Conservation (phyloP, 352 stramenopile genomes). For the Globisporangium megalacanthum region DNA sequence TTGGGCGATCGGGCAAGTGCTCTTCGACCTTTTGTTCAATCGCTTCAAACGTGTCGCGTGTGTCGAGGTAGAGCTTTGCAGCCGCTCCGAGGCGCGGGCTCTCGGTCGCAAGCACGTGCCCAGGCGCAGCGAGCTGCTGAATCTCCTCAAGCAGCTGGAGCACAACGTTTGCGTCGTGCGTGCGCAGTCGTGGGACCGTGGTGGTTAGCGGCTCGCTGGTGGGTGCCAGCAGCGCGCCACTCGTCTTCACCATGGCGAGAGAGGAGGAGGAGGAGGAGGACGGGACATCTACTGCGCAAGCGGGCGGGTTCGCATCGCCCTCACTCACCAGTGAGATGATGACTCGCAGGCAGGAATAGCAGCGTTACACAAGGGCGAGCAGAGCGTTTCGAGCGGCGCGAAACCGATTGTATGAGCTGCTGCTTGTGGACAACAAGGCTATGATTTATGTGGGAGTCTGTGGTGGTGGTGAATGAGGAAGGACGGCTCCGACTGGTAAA, state of each 20-base stretch:
- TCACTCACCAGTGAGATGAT: neutral
- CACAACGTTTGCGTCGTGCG: slow-evolving; percentile 51
- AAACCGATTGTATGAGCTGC: too few species aligned
- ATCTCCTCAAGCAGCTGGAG: slow-evolving; percentile 73
- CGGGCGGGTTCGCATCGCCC: neutral
- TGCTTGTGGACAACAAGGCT: too few species aligned
- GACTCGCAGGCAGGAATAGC: too few species aligned
- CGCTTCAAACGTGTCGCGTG: slow-evolving; percentile 63
- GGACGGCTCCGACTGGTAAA: too few species aligned
- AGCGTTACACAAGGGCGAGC: too few species aligned
- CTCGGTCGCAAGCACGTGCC: slow-evolving; percentile 20
- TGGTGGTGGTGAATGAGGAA: too few species aligned
- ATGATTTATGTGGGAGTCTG: too few species aligned
- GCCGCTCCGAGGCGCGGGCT: slow-evolving; percentile 47
- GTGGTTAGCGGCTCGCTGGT: neutral
- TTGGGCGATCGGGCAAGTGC: slow-evolving; percentile 31
- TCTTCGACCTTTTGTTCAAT: slow-evolving; percentile 54
- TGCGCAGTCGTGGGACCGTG: neutral
- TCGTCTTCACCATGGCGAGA: slow-evolving; percentile 5
- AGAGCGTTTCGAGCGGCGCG: too few species aligned
- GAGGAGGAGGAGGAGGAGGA: too few species aligned
- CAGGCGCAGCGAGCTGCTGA: slow-evolving; percentile 26
- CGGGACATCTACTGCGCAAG: neutral
- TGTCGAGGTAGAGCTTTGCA: slow-evolving; percentile 72
- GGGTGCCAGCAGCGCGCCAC: slow-evolving; percentile 1